These are phyloP conservation scores for Phyllosticta ampelicida DNA, from an alignment of 2,329 filamentous ascomycete genomes.

Conservation along the genomic window DNA sequence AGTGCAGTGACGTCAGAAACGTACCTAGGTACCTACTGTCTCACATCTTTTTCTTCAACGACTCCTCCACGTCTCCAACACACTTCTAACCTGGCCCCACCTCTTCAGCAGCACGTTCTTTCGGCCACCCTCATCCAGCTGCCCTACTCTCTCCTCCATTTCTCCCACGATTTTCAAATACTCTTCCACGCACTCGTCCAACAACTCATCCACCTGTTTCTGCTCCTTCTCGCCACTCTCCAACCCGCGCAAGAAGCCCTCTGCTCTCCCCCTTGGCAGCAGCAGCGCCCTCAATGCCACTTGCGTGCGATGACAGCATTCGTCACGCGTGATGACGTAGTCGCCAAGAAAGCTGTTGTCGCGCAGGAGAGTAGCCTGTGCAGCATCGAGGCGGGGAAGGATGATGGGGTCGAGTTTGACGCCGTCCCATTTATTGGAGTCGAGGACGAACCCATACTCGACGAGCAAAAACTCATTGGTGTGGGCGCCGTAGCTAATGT, in stretches of 20 bases:
- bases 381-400: constrained; percentile 24
- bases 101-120: constrained; percentile 16
- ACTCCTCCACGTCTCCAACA: constrained; percentile 11
- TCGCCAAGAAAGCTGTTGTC: constrained; percentile 32
- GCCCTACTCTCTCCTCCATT: background rate
- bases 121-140: constrained; percentile 18
- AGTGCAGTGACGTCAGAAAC: no score
- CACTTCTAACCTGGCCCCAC: constrained; percentile 30
- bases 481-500: constrained; percentile 59
- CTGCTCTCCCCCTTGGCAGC: constrained; percentile 18
- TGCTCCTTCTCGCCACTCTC: constrained; percentile 24
- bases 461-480: constrained; percentile 61
- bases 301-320: constrained; percentile 36
- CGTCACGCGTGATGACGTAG: constrained; percentile 21
- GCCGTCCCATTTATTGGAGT: constrained; percentile 27
- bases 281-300: constrained; percentile 30
- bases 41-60: background rate
- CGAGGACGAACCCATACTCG: constrained; percentile 48
- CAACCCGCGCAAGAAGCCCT: constrained; percentile 20
- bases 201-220: constrained; percentile 27
- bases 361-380: constrained; percentile 26
- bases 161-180: constrained; percentile 25
- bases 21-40: no score
- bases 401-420: constrained; percentile 33
- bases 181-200: constrained; percentile 20